These are phyloP conservation scores for Paramecium primaurelia DNA, from an alignment of 73 alveolate species.

Conservation along the genomic window DNA sequence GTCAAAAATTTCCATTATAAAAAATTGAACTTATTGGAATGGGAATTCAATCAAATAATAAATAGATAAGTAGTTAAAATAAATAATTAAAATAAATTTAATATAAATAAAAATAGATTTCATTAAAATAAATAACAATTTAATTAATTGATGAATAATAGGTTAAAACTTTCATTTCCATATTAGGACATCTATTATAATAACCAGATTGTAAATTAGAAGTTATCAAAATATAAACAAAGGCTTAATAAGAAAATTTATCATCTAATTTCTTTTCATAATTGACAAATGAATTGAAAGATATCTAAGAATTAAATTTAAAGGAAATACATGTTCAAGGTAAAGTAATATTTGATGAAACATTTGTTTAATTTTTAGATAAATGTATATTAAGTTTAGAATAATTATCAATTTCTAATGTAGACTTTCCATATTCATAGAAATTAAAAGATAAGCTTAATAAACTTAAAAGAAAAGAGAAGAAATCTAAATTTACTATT, in stretches of 20 bases:
- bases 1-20: background rate
- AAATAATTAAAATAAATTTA: background rate
- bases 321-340: background rate
- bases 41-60: background rate
- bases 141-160: background rate
- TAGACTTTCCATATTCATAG: background rate
- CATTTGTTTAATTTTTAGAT: background rate
- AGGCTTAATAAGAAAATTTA: background rate
- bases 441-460: background rate
- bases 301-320: background rate
- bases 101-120: background rate
- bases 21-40: background rate
- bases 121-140: background rate
- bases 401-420: background rate
- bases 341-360: background rate
- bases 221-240: background rate
- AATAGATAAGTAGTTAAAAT: background rate
- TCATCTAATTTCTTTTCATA: background rate
- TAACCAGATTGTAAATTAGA: background rate
- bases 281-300: background rate
- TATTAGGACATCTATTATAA: background rate
- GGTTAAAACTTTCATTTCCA: background rate
- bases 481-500: background rate
- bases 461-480: background rate
- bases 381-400: background rate